A percentile compares a stretch with the other conserved stretches of the same genome.
These are phyloP conservation scores for Hygrocybe coccinea DNA, from an alignment of 768 basidiomycete species.

Conservation along the genomic window DNA sequence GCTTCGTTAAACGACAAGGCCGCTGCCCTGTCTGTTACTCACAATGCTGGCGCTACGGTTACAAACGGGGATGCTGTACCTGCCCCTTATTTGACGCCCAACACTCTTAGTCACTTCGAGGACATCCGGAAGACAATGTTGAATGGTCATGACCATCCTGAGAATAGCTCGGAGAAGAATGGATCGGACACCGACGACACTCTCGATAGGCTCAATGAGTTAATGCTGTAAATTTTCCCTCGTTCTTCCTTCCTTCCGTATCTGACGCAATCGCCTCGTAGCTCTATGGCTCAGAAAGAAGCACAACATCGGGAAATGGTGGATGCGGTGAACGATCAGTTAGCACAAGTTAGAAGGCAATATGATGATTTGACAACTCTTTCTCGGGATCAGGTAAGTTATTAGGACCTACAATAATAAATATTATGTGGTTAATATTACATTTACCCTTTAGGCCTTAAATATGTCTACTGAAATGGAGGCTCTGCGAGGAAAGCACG, in stretches of 20 bases:
- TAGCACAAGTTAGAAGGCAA: constrained; percentile 66
- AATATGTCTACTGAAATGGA: constrained; percentile 90
- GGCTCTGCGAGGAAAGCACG: constrained; percentile 58
- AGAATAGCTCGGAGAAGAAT: constrained; percentile 34
- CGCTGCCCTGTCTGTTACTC: constrained; percentile 8
- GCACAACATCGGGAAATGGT: constrained; percentile 80
- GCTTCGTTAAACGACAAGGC: constrained; percentile 34
- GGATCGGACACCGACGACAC: constrained; percentile 61
- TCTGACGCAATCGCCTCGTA: constrained; percentile 29
- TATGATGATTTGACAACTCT: constrained; percentile 77
- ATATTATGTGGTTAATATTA: constrained; percentile 1
- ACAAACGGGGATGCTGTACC: constrained; percentile 15
- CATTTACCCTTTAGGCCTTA: constrained; percentile 44
- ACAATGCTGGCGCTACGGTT: constrained; percentile 22
- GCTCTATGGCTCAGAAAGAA: constrained; percentile 98
- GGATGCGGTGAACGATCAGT: constrained; percentile 62
- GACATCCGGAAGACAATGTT: constrained; percentile 67
- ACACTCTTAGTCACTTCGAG: constrained; percentile 69
- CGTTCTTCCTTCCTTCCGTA: background rate
- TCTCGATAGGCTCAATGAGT: constrained; percentile 76
- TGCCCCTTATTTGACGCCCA: constrained; percentile 53
- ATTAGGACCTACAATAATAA: background rate
- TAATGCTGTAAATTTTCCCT: constrained; percentile 71
- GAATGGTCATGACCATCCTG: constrained; percentile 40
- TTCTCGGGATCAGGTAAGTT: constrained; percentile 75